Conservation (phyloP, 768 basidiomycete genomes). For the Steccherinum ochraceum region DNA sequence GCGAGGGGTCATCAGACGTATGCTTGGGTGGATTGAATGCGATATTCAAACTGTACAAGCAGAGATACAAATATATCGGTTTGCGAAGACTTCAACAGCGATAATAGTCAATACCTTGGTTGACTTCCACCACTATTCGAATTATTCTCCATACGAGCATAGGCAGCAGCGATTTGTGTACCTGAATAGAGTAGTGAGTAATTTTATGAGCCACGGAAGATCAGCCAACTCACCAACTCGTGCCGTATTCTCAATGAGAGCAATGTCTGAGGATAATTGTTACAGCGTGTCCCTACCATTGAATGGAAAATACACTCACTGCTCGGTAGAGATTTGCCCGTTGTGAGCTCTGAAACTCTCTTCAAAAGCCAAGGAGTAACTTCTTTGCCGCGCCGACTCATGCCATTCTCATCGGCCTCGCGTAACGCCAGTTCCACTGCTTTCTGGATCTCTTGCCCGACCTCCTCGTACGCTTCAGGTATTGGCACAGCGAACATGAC, state of each 20-base stretch:
- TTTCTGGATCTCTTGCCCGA: slow-evolving; percentile 64
- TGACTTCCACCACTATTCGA: background rate
- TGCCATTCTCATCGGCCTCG: slow-evolving; percentile 78
- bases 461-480: slow-evolving; percentile 62
- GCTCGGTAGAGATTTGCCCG: slow-evolving; percentile 65
- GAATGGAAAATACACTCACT: slow-evolving; percentile 51
- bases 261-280: slow-evolving; percentile 51
- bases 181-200: slow-evolving; percentile 34
- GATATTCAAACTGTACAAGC: no score
- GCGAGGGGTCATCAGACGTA: no score
- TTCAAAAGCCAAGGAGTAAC: slow-evolving; percentile 92
- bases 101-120: background rate
- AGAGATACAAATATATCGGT: background rate
- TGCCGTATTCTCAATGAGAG: slow-evolving; percentile 85
- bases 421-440: slow-evolving; percentile 79
- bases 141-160: slow-evolving; percentile 42
- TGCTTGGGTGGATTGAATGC: background rate
- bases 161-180: slow-evolving; percentile 72
- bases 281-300: background rate
- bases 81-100: background rate
- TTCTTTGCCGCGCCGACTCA: slow-evolving; percentile 79
- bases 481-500: slow-evolving; percentile 87
- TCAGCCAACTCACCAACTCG: slow-evolving; percentile 54
- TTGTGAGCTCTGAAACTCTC: slow-evolving; percentile 75
- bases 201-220: background rate